Base-by-base conservation (phyloP, 345 rosid species). In the Gossypium turneri region DNA sequence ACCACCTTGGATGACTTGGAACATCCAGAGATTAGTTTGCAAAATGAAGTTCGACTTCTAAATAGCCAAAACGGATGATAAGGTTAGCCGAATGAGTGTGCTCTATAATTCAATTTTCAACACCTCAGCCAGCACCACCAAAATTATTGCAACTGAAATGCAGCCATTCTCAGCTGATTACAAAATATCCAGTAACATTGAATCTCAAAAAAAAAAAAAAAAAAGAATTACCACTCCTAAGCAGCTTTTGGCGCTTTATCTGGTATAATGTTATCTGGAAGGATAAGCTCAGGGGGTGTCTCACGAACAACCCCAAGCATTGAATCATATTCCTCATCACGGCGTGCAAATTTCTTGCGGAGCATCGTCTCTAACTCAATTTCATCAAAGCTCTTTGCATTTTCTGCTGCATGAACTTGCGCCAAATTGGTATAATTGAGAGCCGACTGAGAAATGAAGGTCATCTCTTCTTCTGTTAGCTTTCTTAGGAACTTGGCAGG, bases 401-500 rank as follows among this genome's bases (percentile, higher is more conserved):
- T 90, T 84, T 90, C 97, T 74, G 92, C 82, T n/a, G 97, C 93
- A 57, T 93, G 98, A 67, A 79, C 98, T 76, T 84, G 89, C 8
- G 95, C 95, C 75, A 93, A 83, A 67, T 86, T 88, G 77, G 88
- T 80, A 80, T 88, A 88, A 56, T 93, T 92, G 43, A 77, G 55
- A 70, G 94, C 92, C 1, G 92, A 91, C 73, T 88, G 83, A 20
- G 92, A 85, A 81, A 93, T 88, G 76, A 93, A 91, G 60, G 88
- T 86, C 80, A 81, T 84, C 86, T 93, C 98, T 81, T 87, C 92
- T 73, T 93, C 97, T 3, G 93, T 87, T 58, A 93, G 87, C 84
- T 91, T 91, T 77, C 98, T 85, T 77, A 91, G 68, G 79, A 93
- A 91, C 83, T 62, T 86, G 57, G 97, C 98, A 27, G 98, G 98